phyloP scores from a whole-genome alignment of 352 stramenopile genomes.

The Phytophthora colocasiae region DNA sequence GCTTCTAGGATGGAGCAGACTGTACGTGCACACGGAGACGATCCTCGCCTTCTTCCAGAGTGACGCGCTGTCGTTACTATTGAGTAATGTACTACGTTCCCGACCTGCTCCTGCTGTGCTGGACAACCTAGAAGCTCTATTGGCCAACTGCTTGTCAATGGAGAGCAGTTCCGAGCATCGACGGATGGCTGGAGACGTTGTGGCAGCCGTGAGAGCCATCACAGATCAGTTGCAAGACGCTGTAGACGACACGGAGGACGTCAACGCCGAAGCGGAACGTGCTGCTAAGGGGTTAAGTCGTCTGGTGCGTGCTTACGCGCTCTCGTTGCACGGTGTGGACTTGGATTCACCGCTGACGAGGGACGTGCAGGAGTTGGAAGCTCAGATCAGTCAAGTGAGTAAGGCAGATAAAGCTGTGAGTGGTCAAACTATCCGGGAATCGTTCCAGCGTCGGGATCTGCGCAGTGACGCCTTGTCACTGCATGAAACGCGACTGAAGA shows the following conservation, averaged over 20 bases:
- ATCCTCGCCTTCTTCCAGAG: constrained; percentile 78
- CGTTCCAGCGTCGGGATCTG: constrained; percentile 79
- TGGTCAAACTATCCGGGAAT: constrained; percentile 78
- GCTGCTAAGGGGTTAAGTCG: constrained; percentile 57
- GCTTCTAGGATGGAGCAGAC: constrained; percentile 73
- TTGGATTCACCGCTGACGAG: constrained; percentile 49
- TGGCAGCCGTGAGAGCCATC: constrained; percentile 45
- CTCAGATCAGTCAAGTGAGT: constrained; percentile 44
- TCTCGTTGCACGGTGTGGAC: constrained; percentile 55
- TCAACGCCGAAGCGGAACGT: constrained; percentile 40
- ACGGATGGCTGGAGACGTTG: constrained; percentile 55
- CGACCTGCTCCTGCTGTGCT: constrained; percentile 45
- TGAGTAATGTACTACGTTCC: constrained; percentile 66
- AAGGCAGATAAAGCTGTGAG: constrained; percentile 63
- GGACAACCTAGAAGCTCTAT: constrained; percentile 61
- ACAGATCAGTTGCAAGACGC: constrained; percentile 27
- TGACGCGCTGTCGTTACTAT: constrained; percentile 62
- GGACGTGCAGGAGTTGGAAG: constrained; percentile 63
- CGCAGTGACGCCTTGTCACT: constrained; percentile 70
- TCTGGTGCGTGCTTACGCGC: constrained; percentile 53
- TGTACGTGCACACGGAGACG: constrained; percentile 70
- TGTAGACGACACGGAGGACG: constrained; percentile 33
- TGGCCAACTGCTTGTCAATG: constrained; percentile 68
- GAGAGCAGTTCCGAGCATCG: constrained; percentile 46
- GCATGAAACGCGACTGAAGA: constrained; percentile 53